Evolutionary conservation across 1,139 yeast genomes (phyloP), one percentile per base, ranked within the genome.

Genomic region (Suhomyces bribrorum): DNA sequence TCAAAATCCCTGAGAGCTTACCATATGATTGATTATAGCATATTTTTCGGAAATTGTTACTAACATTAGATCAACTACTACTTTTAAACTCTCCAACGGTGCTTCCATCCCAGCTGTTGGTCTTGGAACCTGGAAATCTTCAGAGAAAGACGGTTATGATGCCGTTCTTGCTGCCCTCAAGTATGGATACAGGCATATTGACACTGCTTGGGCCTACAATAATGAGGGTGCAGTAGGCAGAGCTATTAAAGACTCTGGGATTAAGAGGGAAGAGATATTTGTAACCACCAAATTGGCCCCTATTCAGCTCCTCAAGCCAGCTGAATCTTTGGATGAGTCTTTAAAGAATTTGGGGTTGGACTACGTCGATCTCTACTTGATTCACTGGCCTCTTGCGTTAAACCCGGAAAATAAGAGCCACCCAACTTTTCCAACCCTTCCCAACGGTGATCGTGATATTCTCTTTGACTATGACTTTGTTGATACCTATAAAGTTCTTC

Each of bases 271-370:
- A 34, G 85, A 86, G 33, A 53, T 88, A 40, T 88, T 82, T 49
- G 66, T 88, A 47, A 86, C 95, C 50, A 86, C 96, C 48, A 88
- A 88, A 61, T 69, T 87, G 48, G 83, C 89, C 85, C 75, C 82
- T 41, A 65, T 81, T 23, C 81, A 77, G 54, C 89, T 84, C 54
- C 71, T 73, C 50, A 68, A 78, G 37, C 83, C 83, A 18, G 81
- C 62, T 31, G 68, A 59, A 29, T 86, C 85, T 6, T 64, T 88
- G 42, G 76, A 82, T 37, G 65, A 61, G 35, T 82, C 94, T 2
- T 72, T 89, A 54, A 57, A 73, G 50, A 79, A 80, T 53, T 69
- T 89, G 51, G 84, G 84, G 2, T 65, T 86, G 50, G 94, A 86
- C 36, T 89, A 89, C 54, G 82, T 89, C 41, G 97, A 89, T 59